These are phyloP conservation scores for Alternaria brassicicola DNA, from an alignment of 2,329 filamentous ascomycete genomes.

Conservation along the genomic window DNA sequence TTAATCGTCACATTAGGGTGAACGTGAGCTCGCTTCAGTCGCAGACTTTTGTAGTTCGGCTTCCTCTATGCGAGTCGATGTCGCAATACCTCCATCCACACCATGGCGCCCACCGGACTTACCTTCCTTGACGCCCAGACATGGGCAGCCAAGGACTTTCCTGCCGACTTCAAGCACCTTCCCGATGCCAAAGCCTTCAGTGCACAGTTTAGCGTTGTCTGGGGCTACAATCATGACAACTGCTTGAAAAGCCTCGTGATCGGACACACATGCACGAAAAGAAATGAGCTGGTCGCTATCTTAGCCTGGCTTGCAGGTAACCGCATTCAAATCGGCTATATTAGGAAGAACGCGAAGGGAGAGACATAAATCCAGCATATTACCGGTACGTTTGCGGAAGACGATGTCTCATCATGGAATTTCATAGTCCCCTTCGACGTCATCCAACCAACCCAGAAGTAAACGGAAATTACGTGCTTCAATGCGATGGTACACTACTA, in stretches of 20 bases:
- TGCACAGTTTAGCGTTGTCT: not conserved
- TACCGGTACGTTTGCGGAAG: not conserved
- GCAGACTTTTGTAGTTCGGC: not conserved
- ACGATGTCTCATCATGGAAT: not conserved
- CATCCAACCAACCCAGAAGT: not conserved
- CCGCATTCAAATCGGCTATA: not conserved
- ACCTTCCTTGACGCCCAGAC: not conserved
- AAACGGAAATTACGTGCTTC: not conserved
- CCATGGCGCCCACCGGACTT: not conserved
- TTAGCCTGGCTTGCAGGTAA: not conserved
- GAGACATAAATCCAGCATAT: not conserved
- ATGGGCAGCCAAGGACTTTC: not conserved
- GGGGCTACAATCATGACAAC: not conserved
- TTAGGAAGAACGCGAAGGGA: not conserved
- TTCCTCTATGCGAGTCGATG: not conserved
- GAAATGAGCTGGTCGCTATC: accelerated
- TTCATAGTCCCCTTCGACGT: not conserved
- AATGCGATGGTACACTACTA: not conserved
- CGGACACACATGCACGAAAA: not conserved
- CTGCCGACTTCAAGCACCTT: not conserved
- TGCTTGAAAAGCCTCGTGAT: not conserved
- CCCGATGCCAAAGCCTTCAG: not conserved
- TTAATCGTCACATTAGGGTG: not conserved
- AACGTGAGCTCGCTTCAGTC: not conserved
- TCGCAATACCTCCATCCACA: not conserved